Conservation (phyloP, 331 rosid species). For the Telfairia occidentalis region DNA sequence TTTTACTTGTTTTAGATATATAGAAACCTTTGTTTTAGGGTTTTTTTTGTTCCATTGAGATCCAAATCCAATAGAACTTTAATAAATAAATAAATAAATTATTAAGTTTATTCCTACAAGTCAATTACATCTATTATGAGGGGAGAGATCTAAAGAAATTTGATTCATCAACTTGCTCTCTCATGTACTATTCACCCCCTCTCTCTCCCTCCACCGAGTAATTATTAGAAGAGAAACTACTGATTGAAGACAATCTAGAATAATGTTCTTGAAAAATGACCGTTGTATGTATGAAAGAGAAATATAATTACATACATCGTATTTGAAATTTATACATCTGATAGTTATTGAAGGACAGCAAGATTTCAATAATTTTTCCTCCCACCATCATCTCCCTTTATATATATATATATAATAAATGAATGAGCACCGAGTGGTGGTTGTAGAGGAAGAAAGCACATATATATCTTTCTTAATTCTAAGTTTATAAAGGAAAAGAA, state of each 20-base stretch:
- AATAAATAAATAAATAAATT: background rate
- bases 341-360: background rate
- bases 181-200: background rate
- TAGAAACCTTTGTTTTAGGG: too few relatives aligned
- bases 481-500: background rate
- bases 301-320: background rate
- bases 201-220: background rate
- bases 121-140: background rate
- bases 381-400: background rate
- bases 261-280: too few relatives aligned
- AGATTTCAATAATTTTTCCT: background rate
- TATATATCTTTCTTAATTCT: background rate
- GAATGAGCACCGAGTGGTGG: background rate
- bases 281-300: too few relatives aligned
- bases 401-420: background rate
- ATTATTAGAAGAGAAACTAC: background rate
- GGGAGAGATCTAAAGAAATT: background rate
- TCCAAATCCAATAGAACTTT: too few relatives aligned
- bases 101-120: background rate
- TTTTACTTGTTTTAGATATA: too few relatives aligned
- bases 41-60: too few relatives aligned
- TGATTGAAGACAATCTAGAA: too few relatives aligned
- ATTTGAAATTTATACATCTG: background rate
- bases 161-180: background rate
- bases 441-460: background rate